Conservation (phyloP, 441 rosid species). For the Theobroma grandiflorum region DNA sequence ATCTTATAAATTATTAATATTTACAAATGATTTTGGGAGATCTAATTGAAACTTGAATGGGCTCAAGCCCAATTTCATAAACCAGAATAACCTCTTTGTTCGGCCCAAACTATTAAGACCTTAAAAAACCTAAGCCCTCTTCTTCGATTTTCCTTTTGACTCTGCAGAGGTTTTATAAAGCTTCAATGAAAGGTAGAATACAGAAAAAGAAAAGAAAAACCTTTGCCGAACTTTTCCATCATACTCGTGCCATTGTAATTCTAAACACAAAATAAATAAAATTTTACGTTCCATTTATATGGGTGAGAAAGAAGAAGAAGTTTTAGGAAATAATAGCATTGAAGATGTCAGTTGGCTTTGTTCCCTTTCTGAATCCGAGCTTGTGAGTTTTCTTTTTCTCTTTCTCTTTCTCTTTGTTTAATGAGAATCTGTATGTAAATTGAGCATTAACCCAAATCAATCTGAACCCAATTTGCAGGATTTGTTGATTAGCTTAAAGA, state of each 20-base stretch:
- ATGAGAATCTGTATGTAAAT: background rate
- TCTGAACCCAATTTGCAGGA: conserved; percentile 24
- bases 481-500: conserved; percentile 27
- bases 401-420: background rate
- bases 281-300: background rate
- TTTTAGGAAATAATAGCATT: conserved; percentile 18
- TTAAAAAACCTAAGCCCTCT: background rate
- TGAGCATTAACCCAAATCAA: background rate
- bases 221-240: background rate
- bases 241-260: background rate
- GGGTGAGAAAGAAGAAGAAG: background rate
- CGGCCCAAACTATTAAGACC: background rate
- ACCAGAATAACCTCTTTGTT: background rate
- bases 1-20: no score
- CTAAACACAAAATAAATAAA: background rate
- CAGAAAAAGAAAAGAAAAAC: background rate
- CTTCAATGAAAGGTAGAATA: background rate
- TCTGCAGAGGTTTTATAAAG: background rate
- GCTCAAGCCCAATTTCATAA: background rate
- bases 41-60: background rate
- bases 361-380: conserved; percentile 31
- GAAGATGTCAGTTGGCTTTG: conserved; percentile 32
- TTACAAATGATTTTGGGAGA: background rate
- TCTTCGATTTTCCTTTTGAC: background rate
- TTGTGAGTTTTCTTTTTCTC: conserved; percentile 13